phyloP scores from a whole-genome alignment of 768 basidiomycete species.

The Lactarius akahatsu region DNA sequence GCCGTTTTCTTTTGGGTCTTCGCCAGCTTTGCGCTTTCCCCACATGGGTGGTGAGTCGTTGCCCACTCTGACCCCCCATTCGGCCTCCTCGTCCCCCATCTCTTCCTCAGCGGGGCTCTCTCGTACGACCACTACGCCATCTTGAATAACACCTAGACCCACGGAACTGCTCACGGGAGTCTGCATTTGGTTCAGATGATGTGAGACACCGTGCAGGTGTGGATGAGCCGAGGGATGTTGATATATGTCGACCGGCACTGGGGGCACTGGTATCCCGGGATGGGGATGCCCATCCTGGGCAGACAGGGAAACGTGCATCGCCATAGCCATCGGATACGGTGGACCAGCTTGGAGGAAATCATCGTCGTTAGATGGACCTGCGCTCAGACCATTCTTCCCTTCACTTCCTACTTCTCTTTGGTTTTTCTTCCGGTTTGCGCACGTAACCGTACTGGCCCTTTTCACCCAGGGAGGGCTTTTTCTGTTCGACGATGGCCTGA shows the following conservation, averaged over 20 bases:
- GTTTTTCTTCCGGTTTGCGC: conserved; percentile 69
- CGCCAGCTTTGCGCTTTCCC: conserved; percentile 56
- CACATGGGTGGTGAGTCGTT: conserved; percentile 63
- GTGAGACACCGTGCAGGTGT: conserved; percentile 20
- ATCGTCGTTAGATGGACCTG: conserved; percentile 26
- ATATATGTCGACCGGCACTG: conserved; percentile 26
- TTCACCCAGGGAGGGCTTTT: conserved; percentile 65
- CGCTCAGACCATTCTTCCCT: conserved; percentile 25
- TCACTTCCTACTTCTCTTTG: conserved; percentile 40
- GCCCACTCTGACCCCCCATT: conserved; percentile 69
- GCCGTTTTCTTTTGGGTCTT: conserved; percentile 36
- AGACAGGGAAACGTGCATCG: conserved; percentile 25
- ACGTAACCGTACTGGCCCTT: conserved; percentile 85
- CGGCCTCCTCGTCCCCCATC: conserved; percentile 60
- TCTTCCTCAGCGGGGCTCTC: conserved; percentile 62
- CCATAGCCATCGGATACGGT: conserved; percentile 24
- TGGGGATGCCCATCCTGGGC: conserved; percentile 22
- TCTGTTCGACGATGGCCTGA: conserved; percentile 63
- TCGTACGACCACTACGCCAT: conserved; percentile 35
- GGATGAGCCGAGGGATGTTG: conserved; percentile 18
- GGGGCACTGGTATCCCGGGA: conserved; percentile 16
- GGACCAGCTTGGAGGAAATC: conserved; percentile 27
- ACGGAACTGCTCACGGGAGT: conserved; percentile 31
- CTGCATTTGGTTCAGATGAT: conserved; percentile 19
- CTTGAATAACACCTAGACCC: conserved; percentile 27